phyloP scores from a whole-genome alignment of 2,329 filamentous ascomycete species.

The Nigrospora oryzae region DNA sequence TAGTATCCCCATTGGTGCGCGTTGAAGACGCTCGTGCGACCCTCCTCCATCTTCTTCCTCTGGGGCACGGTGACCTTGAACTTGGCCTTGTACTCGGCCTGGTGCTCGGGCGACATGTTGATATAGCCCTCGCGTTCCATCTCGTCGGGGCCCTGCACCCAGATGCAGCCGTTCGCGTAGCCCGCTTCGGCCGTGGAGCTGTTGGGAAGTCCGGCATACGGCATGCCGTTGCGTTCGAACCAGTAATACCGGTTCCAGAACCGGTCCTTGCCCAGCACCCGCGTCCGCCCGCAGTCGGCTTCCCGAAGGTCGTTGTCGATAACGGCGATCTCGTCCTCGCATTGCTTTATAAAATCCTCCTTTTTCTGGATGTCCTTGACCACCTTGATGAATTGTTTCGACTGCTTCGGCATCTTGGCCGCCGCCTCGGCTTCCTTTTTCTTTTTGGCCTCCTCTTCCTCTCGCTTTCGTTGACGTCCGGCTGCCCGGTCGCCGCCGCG shows the following conservation, averaged over 20 bases:
- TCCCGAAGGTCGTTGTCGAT: conserved; percentile 91
- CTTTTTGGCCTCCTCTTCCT: conserved; percentile 60
- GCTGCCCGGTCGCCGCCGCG: conserved; percentile 60
- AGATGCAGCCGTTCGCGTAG: conserved; percentile 91
- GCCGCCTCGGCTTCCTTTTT: conserved; percentile 59
- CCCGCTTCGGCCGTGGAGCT: conserved; percentile 81
- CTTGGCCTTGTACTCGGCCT: conserved; percentile 66
- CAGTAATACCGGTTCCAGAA: conserved; percentile 99
- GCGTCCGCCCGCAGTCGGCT: conserved; percentile 84
- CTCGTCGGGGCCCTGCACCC: conserved; percentile 92
- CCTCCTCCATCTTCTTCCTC: conserved; percentile 81
- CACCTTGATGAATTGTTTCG: conserved; percentile 82
- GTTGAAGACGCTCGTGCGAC: conserved; percentile 64
- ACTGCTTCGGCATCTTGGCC: conserved; percentile 64
- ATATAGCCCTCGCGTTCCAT: conserved; percentile 82
- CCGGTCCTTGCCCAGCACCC: conserved; percentile 83
- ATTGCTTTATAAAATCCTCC: conserved; percentile 68
- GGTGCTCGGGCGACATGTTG: conserved; percentile 61
- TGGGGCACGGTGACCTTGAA: conserved; percentile 80
- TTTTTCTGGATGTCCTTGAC: conserved; percentile 85
- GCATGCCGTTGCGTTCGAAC: conserved; percentile 99
- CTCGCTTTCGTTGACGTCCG: conserved; percentile 69
- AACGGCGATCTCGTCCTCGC: conserved; percentile 76
- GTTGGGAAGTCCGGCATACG: conserved; percentile 76
- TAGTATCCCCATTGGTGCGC: conserved; percentile 88